These are phyloP conservation scores for Zelopaecilomyces penicillatus DNA, from an alignment of 2,329 filamentous ascomycete species.

Conservation along the genomic window DNA sequence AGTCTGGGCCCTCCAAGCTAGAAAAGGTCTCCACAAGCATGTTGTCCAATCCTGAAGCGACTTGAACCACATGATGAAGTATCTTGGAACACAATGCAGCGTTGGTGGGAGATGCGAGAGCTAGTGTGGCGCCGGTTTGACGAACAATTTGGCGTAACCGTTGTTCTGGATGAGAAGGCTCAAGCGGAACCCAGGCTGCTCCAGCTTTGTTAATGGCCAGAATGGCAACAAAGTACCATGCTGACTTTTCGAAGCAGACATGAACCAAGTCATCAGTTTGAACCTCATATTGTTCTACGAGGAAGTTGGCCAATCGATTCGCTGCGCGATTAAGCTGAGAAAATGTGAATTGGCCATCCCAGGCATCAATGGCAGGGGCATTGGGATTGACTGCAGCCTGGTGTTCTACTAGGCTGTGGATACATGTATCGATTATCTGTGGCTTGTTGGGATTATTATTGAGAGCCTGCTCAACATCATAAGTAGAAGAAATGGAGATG, in stretches of 20 bases:
- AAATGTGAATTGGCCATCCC: constrained; percentile 28
- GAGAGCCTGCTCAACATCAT: constrained; percentile 2
- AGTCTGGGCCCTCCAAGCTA: background rate
- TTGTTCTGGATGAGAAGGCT: constrained; percentile 8
- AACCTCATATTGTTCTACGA: constrained; percentile 9
- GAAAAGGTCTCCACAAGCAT: background rate
- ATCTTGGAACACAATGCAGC: background rate
- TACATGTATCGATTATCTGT: constrained; percentile 2
- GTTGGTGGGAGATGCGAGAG: constrained; percentile 1
- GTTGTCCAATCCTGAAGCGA: constrained; percentile 1
- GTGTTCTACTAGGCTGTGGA: constrained; percentile 6
- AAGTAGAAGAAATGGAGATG: constrained; percentile 2
- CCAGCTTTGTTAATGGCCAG: constrained; percentile 12
- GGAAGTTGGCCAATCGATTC: constrained; percentile 9
- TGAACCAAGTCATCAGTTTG: constrained; percentile 3
- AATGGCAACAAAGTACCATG: constrained; percentile 13
- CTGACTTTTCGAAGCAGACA: constrained; percentile 9
- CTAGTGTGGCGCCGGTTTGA: constrained; percentile 2
- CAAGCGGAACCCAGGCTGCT: constrained; percentile 10
- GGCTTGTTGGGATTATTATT: constrained; percentile 1
- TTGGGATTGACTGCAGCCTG: constrained; percentile 3
- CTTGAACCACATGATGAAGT: constrained; percentile 1
- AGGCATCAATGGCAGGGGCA: constrained; percentile 3
- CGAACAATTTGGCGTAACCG: constrained; percentile 2
- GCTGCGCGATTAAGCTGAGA: constrained; percentile 19